Percentiles rank a stretch among this genome's conserved stretches.
These are phyloP conservation scores for Penicillium chermesinum DNA, from an alignment of 495 filamentous ascomycete species.

Conservation along the genomic window DNA sequence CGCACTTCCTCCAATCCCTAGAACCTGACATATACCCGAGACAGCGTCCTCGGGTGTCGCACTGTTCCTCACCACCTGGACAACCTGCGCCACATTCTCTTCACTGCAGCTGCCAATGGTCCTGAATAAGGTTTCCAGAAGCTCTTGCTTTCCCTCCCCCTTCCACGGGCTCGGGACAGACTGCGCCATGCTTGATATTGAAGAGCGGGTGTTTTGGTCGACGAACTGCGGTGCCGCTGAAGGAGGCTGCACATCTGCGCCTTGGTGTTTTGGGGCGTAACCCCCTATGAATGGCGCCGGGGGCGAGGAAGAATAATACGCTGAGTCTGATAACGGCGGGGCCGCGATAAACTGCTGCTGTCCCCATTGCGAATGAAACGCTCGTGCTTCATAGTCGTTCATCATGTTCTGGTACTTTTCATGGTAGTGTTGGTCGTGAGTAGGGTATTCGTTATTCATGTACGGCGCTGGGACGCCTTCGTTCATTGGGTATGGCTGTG, in stretches of 20 bases:
- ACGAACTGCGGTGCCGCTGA: neutral
- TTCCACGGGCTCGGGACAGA: constrained; percentile 20
- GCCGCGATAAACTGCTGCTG: constrained; percentile 1
- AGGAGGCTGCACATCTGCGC: neutral
- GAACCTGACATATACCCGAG: constrained; percentile 24
- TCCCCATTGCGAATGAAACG: constrained; percentile 9
- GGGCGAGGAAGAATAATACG: constrained; percentile 5
- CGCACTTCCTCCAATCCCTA: constrained; percentile 16
- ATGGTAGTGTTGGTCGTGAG: neutral
- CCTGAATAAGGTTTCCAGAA: constrained; percentile 26
- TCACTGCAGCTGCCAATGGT: constrained; percentile 33
- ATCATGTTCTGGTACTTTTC: neutral
- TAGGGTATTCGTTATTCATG: neutral
- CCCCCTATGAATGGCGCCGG: no score
- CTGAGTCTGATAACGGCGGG: constrained; percentile 3
- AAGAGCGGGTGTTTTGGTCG: neutral
- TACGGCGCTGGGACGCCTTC: neutral
- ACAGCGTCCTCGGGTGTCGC: constrained; percentile 32
- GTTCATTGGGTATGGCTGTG: neutral
- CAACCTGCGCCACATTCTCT: constrained; percentile 21
- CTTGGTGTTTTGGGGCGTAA: no score
- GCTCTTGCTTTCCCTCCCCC: constrained; percentile 20
- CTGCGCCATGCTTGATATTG: constrained; percentile 1
- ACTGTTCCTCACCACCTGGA: constrained; percentile 28
- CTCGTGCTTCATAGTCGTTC: neutral